Evolutionary conservation across 148 eudicot genomes (phyloP), one percentile per base, ranked within the genome.

Genomic region (Simmondsia chinensis): DNA sequence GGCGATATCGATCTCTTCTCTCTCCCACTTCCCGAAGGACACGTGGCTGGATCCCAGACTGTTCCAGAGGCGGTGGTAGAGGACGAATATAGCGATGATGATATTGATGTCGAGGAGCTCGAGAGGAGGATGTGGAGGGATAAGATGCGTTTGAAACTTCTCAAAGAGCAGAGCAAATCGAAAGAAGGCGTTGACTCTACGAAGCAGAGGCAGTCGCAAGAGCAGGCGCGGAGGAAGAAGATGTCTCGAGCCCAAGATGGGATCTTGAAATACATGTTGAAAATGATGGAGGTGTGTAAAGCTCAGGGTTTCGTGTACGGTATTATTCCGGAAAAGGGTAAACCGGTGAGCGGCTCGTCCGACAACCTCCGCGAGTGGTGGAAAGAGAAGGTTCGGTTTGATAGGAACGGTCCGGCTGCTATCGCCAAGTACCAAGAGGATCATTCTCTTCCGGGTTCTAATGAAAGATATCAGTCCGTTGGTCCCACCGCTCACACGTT

Each of bases 231-330:
- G 52, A n/a, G n/a, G n/a, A n/a, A n/a, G n/a, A n/a, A n/a, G n/a
- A n/a, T n/a, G n/a, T n/a, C n/a, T n/a, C n/a, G 88, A 48, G 83
- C 88, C 8, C 83, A 80, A 32, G 88, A 76, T 32, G 83, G 77
- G 34, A 80, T 80, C 30, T 38, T 80, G 37, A 80, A 80, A 20
- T 80, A 80, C 69, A 76, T 80, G 87, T 24, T 76, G 56, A 80
- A 76, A 54, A 72, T 75, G 82, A 80, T 75, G 87, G 82, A 79
- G 44, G 82, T 72, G 2, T 79, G 87, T 43, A 79, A 79, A 21
- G 87, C 87, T 5, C 87, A 76, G 40, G 87, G 87, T 4, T 80
- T 80, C 9, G 83, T 80, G 9, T 80, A 80, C 23, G 83, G 88
- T 22, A 80, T 80, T 33, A 70, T 80, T 28, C 88, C 83, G 0